Base-by-base conservation (phyloP, 2,329 filamentous ascomycete genomes). In the Pyrenochaeta sp. region DNA sequence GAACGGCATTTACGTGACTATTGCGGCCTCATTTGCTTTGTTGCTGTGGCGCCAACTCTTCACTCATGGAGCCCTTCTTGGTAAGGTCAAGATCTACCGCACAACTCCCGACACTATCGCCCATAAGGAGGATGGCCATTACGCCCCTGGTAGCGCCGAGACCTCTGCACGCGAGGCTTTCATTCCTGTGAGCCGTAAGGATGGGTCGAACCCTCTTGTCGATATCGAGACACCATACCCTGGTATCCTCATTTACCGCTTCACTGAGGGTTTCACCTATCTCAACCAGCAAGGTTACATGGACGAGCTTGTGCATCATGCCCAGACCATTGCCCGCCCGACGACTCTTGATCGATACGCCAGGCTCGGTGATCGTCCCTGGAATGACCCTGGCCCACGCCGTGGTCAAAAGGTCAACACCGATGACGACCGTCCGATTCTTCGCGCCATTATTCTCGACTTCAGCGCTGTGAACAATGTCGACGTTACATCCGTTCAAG, bases 231-330 rank as follows among this genome's bases (percentile, higher is more conserved):
- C 84, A 41, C 92, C 94, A 1, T 90, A 94, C 61, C 93, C 93
- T 0, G 94, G 94, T 38, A 82, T 99, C 55, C 96, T 97, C 73
- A 96, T 97, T 64, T 97, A 96, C 76, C 86, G 93, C 30, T 96
- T 97, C 72, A 88, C 89, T 0, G 93, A 97, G 74, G 90, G 92
- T 29, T 96, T 96, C 79, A 96, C 94, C 73, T 99, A 97, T 63
- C 90, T 93, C 48, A 99, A 96, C 60, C 91, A 91, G 14, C 90
- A 90, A 62, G 86, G 90, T 67, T 91, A 95, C 53, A 83, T 96
- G 43, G 91, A 96, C 63, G 83, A 90, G 62, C 65, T 79, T 35
- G 64, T 72, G 1, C 52, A 69, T 3, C 59, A 64, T 6, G 74
- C 77, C n/a, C 75, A 78, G 51, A 60, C 67, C 29, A 74, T 86